Percentiles rank a stretch among this genome's conserved stretches.
These are phyloP conservation scores for Ophiostoma himal-ulmi DNA, from an alignment of 2,329 filamentous ascomycete genomes.

Conservation along the genomic window DNA sequence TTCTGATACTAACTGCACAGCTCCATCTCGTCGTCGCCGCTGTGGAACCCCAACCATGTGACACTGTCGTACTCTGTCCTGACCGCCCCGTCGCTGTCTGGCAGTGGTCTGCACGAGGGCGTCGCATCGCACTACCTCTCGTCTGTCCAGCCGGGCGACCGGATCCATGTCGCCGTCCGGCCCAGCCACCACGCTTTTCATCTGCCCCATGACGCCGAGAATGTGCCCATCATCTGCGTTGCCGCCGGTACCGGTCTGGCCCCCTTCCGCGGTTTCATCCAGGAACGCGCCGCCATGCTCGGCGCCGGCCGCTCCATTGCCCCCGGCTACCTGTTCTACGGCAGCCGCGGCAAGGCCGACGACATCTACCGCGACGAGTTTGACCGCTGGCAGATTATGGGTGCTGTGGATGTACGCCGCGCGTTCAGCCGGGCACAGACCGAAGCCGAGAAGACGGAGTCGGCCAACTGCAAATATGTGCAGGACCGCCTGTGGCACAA, in stretches of 20 bases:
- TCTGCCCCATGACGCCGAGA: conserved; percentile 42
- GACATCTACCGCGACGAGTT: conserved; percentile 50
- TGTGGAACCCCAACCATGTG: conserved; percentile 43
- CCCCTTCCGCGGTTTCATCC: conserved; percentile 57
- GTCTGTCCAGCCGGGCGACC: conserved; percentile 44
- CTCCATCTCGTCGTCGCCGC: conserved; percentile 67
- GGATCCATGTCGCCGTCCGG: conserved; percentile 46
- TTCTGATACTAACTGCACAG: not conserved
- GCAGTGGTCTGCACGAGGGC: conserved; percentile 41
- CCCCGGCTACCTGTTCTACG: conserved; percentile 25
- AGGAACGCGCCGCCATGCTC: conserved; percentile 52
- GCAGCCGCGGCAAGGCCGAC: conserved; percentile 25
- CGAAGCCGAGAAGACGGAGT: conserved; percentile 39
- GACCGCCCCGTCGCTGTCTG: conserved; percentile 49
- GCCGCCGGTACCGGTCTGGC: conserved; percentile 52
- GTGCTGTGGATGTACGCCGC: conserved; percentile 55
- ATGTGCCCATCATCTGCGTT: conserved; percentile 46
- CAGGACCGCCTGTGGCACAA: conserved; percentile 47
- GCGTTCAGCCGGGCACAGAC: conserved; percentile 48
- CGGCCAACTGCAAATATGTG: conserved; percentile 33
- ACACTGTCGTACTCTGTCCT: conserved; percentile 65
- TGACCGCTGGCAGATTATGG: conserved; percentile 52
- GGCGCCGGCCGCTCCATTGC: conserved; percentile 36
- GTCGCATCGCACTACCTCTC: conserved; percentile 57
- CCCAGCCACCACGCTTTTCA: conserved; percentile 42